Evolutionary conservation across 257 asterid genomes (phyloP).

Genomic region (Ballota nigra): DNA sequence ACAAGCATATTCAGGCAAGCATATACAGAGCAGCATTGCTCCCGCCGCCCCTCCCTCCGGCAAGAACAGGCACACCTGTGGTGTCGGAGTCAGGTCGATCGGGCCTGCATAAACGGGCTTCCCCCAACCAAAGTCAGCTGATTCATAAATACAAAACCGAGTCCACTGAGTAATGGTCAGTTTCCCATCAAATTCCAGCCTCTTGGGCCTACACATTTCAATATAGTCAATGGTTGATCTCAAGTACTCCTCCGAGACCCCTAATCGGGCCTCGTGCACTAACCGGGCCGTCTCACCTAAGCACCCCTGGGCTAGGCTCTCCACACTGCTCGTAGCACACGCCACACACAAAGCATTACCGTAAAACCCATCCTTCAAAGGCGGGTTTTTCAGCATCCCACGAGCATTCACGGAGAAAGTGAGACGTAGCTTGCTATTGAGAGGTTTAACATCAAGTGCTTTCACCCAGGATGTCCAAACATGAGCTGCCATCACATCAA

Average conservation of each 20-base stretch:
- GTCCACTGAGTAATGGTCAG: conserved; percentile 92
- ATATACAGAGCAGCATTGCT: conserved; percentile 73
- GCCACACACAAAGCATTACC: conserved; percentile 86
- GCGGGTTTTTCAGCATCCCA: conserved; percentile 49
- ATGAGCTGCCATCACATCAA: conserved; percentile 87
- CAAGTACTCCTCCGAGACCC: conserved; percentile 65
- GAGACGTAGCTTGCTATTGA: conserved; percentile 59
- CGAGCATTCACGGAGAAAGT: conserved; percentile 84
- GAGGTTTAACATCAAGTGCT: conserved; percentile 58
- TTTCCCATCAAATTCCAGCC: conserved; percentile 84
- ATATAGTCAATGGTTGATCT: conserved; percentile 76
- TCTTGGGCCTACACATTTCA: conserved; percentile 63
- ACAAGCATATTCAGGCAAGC: conserved; percentile 81
- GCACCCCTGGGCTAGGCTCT: conserved; percentile 36
- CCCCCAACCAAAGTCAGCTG: conserved; percentile 93
- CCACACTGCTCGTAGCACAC: conserved; percentile 57
- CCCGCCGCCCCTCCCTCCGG: conserved; percentile 65
- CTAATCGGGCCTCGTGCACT: conserved; percentile 59
- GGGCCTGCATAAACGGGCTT: conserved; percentile 82
- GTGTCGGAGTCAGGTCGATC: conserved; percentile 84
- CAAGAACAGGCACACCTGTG: conserved; percentile 75
- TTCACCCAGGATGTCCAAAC: conserved; percentile 86
- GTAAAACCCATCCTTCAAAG: conserved; percentile 63
- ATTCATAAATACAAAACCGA: conserved; percentile 66
- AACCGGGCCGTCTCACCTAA: conserved; percentile 35